Percentiles rank a stretch among this genome's conserved stretches.
Evolutionary conservation across 768 basidiomycete species (phyloP).

Genomic region (Boletus rufocinnamomeus): DNA sequence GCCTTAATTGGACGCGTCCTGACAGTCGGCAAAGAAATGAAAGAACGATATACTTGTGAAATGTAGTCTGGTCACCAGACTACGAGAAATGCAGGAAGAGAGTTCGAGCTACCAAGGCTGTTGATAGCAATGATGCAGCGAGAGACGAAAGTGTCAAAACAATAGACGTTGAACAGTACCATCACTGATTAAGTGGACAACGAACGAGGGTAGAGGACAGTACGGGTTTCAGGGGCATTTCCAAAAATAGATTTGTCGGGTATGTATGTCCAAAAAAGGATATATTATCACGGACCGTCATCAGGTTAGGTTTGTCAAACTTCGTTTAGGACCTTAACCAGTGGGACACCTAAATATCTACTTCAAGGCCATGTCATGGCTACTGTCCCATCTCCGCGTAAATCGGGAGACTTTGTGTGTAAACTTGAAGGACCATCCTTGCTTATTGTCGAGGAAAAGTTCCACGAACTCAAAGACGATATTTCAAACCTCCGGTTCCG

Average conservation of each 20-base stretch:
- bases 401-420: neutral
- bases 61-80: no score
- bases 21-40: no score
- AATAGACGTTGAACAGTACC: no score
- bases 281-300: neutral
- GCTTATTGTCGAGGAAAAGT: conserved; percentile 6
- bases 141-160: no score
- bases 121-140: no score
- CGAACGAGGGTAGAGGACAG: no score
- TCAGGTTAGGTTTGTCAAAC: no score
- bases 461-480: conserved; percentile 17
- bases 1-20: neutral
- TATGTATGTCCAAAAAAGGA: conserved; percentile 1
- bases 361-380: conserved; percentile 17
- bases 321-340: no score
- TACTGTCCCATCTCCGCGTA: neutral
- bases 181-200: no score
- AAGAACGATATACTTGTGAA: neutral
- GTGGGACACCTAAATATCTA: neutral
- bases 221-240: neutral
- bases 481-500: conserved; percentile 29
- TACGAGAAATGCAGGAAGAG: no score
- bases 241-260: neutral
- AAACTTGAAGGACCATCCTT: neutral
- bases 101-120: neutral